Evolutionary conservation across 441 rosid genomes (phyloP).

Genomic region (Pelargonium exstipulatum): DNA sequence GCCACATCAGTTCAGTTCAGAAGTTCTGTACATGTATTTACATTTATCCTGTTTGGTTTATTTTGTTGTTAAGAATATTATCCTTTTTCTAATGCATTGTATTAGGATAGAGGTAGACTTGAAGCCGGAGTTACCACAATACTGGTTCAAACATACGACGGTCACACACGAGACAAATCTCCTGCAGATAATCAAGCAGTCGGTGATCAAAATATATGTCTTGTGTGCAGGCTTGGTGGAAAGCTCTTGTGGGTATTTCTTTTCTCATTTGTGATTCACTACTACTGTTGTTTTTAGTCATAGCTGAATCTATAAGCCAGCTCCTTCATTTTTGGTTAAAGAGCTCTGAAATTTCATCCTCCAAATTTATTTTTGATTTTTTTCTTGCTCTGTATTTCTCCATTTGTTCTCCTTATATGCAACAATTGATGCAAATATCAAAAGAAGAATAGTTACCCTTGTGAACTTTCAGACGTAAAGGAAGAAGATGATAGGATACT

Average conservation of each 20-base stretch:
- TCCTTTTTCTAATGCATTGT: slow-evolving; percentile 32
- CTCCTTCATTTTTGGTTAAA: neutral
- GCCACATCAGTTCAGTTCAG: slow-evolving; percentile 3
- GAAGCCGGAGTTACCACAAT: slow-evolving; percentile 29
- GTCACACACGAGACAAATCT: slow-evolving; percentile 18
- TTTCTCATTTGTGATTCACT: slow-evolving; percentile 16
- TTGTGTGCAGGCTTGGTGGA: slow-evolving; percentile 47
- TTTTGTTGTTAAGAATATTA: slow-evolving; percentile 13
- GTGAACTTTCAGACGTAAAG: no score
- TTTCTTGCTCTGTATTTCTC: neutral
- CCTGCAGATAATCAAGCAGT: slow-evolving; percentile 20
- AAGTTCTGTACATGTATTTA: neutral
- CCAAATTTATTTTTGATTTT: slow-evolving; percentile 1
- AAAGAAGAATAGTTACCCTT: no score
- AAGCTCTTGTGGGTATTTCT: slow-evolving; percentile 47
- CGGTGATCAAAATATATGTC: slow-evolving; percentile 18
- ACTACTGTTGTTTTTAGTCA: slow-evolving; percentile 14
- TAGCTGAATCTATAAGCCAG: neutral
- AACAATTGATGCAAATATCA: neutral
- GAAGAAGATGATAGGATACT: no score
- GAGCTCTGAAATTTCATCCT: neutral
- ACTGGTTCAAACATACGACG: slow-evolving; percentile 23
- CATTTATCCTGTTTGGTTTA: slow-evolving; percentile 9
- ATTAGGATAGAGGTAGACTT: slow-evolving; percentile 53
- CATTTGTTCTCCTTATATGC: neutral